These are phyloP conservation scores for Citrus medica DNA, from an alignment of 345 rosid species.

Conservation along the genomic window DNA sequence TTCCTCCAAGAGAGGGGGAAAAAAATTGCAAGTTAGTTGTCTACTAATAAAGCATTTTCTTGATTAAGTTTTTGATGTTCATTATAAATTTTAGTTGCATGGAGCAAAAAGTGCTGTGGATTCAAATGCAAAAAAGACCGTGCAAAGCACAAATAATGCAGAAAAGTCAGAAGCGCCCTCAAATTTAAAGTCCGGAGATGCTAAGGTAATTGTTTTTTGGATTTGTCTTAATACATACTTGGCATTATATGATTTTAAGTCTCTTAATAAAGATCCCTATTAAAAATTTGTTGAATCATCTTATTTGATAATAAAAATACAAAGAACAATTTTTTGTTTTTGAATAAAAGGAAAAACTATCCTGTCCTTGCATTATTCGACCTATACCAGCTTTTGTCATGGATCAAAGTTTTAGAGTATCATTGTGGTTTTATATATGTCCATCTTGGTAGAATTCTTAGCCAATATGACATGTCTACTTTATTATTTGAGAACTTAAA, in stretches of 20 bases:
- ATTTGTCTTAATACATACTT: neutral
- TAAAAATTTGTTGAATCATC: neutral
- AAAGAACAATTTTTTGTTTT: neutral
- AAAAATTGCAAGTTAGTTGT: neutral
- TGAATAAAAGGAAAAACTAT: neutral
- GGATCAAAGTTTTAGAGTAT: neutral
- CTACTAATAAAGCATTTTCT: neutral
- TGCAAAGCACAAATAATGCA: slow-evolving; percentile 35
- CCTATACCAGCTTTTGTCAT: neutral
- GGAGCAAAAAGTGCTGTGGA: slow-evolving; percentile 30
- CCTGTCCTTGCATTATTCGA: neutral
- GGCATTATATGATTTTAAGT: neutral
- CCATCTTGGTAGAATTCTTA: neutral
- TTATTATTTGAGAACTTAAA: slow-evolving; percentile 26
- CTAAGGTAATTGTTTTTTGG: slow-evolving; percentile 32
- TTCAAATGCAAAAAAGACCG: slow-evolving; percentile 38
- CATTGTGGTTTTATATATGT: neutral
- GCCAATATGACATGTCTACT: slow-evolving; percentile 2
- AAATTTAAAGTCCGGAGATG: slow-evolving; percentile 41
- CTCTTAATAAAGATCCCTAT: neutral
- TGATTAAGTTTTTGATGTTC: slow-evolving; percentile 3
- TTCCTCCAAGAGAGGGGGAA: neutral
- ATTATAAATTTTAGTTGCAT: slow-evolving; percentile 29
- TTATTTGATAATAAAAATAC: neutral
- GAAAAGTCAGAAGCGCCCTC: slow-evolving; percentile 42